These are phyloP conservation scores for Paraphysoderma sedebokerense DNA, from an alignment of 371 early-diverging fungal species.

Conservation along the genomic window DNA sequence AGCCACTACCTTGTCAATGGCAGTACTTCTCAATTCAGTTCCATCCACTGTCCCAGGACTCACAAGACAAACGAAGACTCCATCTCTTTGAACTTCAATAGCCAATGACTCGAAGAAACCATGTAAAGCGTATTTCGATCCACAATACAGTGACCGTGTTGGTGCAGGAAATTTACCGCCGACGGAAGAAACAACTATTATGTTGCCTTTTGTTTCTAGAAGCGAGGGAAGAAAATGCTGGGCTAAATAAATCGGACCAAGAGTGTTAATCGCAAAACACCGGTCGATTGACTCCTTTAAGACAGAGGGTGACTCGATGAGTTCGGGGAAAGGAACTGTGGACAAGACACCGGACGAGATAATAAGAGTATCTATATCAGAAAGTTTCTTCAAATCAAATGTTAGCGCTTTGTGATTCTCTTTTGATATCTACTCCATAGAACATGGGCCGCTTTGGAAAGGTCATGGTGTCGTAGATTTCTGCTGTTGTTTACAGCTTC, in stretches of 20 bases:
- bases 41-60: not conserved
- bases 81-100: constrained; percentile 41
- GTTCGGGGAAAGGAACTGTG: constrained; percentile 33
- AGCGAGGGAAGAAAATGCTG: constrained; percentile 40
- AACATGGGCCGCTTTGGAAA: no score
- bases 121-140: constrained; percentile 63
- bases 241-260: constrained; percentile 38
- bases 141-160: constrained; percentile 61
- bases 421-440: no score
- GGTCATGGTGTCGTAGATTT: no score
- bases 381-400: no score
- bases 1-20: not conserved
- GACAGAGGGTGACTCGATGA: constrained; percentile 12
- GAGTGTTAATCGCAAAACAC: constrained; percentile 44
- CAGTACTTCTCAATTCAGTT: not conserved
- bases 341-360: constrained; percentile 53
- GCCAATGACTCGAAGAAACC: constrained; percentile 72
- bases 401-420: no score
- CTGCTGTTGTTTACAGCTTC: no score
- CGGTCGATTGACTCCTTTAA: not conserved
- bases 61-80: constrained; percentile 19
- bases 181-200: constrained; percentile 62
- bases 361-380: constrained; percentile 42
- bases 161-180: constrained; percentile 66
- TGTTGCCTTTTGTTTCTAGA: constrained; percentile 16